Percentiles rank a stretch among this genome's conserved stretches.
phyloP scores from a whole-genome alignment of 1,284 basidiomycete species.

The Melampsora occidentalis region DNA sequence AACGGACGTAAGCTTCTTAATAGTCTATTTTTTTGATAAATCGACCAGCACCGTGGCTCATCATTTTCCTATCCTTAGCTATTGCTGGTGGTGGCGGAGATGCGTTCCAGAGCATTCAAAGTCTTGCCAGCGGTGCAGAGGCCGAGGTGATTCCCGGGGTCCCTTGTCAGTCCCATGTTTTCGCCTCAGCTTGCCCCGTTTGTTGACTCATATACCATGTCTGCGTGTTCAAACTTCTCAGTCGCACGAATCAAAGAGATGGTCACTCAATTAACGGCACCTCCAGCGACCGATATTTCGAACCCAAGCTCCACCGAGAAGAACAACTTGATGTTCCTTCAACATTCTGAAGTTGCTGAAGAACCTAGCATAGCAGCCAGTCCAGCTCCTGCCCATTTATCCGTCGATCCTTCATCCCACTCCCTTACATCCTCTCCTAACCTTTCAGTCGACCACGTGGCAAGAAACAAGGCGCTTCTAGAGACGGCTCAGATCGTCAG shows the following conservation, averaged over 20 bases:
- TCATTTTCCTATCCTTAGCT: constrained; percentile 27
- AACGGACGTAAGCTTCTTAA: constrained; percentile 46
- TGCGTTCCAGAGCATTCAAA: constrained; percentile 48
- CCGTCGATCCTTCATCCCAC: not conserved
- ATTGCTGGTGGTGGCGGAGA: constrained; percentile 49
- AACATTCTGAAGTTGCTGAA: constrained; percentile 40
- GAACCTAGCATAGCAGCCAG: not conserved
- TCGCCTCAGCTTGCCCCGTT: not conserved
- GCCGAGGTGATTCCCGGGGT: constrained; percentile 48
- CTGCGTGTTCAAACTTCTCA: constrained; percentile 26
- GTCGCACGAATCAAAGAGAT: constrained; percentile 49
- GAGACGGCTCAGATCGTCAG: constrained; percentile 32
- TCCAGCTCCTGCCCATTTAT: not conserved
- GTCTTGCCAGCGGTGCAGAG: constrained; percentile 45
- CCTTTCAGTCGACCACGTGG: constrained; percentile 22
- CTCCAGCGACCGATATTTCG: constrained; percentile 44
- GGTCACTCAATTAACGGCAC: constrained; percentile 49
- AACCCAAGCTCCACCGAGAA: constrained; percentile 4
- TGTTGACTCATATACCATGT: not conserved
- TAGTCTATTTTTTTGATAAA: not conserved
- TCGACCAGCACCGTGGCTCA: not conserved
- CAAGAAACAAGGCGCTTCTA: constrained; percentile 35
- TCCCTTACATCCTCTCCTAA: constrained; percentile 12
- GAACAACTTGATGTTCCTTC: constrained; percentile 39
- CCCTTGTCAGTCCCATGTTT: constrained; percentile 46